Conservation (phyloP, 1,284 basidiomycete genomes). For the Mycena sp. region DNA sequence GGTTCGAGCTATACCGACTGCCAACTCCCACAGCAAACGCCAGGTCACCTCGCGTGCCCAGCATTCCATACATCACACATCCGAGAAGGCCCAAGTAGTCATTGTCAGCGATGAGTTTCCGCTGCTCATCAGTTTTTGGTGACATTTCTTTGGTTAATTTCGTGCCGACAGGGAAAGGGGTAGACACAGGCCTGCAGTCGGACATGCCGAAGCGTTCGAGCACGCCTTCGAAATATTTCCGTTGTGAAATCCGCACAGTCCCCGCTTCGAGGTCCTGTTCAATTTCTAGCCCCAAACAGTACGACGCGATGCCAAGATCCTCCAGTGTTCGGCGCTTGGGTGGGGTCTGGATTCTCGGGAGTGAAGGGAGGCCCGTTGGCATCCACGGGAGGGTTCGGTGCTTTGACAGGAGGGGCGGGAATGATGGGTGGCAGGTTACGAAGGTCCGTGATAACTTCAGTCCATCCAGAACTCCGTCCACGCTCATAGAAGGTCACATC, state of each 20-base stretch:
- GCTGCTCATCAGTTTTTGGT: no score
- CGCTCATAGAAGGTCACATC: no score
- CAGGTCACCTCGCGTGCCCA: constrained; percentile 42
- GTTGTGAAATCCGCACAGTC: constrained; percentile 10
- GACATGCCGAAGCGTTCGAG: constrained; percentile 8
- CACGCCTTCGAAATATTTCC: constrained; percentile 15
- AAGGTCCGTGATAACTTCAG: no score
- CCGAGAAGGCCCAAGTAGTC: constrained; percentile 28
- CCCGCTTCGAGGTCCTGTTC: no score
- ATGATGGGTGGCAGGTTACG: neutral
- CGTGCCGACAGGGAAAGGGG: no score
- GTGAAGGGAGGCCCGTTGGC: neutral
- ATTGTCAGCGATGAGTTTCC: no score
- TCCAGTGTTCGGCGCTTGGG: neutral
- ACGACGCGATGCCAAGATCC: constrained; percentile 10
- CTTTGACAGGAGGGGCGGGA: no score
- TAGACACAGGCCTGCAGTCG: neutral
- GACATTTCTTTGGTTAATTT: no score
- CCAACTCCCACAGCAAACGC: constrained; percentile 39
- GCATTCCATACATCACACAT: constrained; percentile 42
- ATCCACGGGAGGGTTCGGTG: neutral
- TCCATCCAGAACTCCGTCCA: no score
- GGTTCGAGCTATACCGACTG: constrained; percentile 37
- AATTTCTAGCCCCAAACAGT: constrained; percentile 10
- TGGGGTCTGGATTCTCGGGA: no score